A percentile compares a stretch with the other conserved stretches of the same genome.
phyloP scores from a whole-genome alignment of 2,329 filamentous ascomycete species.

The Cladophialophora chaetospira region DNA sequence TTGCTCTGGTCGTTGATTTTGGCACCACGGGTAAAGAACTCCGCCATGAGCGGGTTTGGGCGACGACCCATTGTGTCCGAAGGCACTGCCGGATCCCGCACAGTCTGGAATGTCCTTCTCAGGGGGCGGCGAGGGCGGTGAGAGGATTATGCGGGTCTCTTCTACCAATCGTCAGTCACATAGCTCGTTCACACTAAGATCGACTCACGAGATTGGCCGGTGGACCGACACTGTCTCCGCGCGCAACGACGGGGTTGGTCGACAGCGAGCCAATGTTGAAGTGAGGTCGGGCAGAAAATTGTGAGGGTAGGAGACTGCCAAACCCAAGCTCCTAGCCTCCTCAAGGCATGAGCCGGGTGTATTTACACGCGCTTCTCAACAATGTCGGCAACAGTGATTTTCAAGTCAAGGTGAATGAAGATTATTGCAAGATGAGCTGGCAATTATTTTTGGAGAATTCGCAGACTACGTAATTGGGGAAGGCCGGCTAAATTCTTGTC shows the following conservation, averaged over 20 bases:
- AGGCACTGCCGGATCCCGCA: not conserved
- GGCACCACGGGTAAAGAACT: slow-evolving; percentile 83
- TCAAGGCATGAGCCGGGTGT: not conserved
- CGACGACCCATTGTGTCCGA: slow-evolving; percentile 71
- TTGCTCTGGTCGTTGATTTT: slow-evolving; percentile 90
- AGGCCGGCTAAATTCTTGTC: no score
- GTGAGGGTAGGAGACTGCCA: not conserved
- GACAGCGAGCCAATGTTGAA: not conserved
- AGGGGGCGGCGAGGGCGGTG: no score
- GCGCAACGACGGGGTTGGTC: not conserved
- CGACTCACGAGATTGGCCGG: slow-evolving; percentile 17
- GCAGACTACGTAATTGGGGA: no score
- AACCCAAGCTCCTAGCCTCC: not conserved
- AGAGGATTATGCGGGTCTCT: no score
- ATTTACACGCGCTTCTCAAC: no score
- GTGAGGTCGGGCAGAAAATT: slow-evolving; percentile 1
- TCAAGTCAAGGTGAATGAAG: no score
- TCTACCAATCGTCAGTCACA: no score
- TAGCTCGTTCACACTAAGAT: no score
- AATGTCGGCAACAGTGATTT: no score
- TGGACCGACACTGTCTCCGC: slow-evolving; percentile 1
- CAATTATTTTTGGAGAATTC: no score
- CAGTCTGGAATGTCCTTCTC: no score
- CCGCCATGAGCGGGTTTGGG: slow-evolving; percentile 80
- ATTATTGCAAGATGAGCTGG: no score